A percentile compares a stretch with the other conserved stretches of the same genome.
These are phyloP conservation scores for Kwoniella sp. DNA, from an alignment of 768 basidiomycete species.

Conservation along the genomic window DNA sequence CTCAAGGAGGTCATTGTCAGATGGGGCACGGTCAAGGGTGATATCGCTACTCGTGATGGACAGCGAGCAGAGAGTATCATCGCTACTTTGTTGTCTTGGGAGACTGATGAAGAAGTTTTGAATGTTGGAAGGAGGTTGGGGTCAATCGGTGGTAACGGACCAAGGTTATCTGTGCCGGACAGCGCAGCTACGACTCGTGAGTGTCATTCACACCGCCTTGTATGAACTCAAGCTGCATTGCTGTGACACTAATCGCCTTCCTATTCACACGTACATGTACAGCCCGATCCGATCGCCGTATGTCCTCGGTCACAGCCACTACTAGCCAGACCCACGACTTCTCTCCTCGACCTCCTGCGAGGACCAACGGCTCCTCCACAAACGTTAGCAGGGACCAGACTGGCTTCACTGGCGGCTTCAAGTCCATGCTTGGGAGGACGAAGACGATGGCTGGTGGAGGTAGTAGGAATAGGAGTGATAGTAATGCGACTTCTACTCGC, in stretches of 20 bases:
- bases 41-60: slow-evolving; percentile 46
- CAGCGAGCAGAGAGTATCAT: slow-evolving; percentile 51
- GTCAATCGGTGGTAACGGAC: slow-evolving; percentile 22
- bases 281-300: slow-evolving; percentile 30
- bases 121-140: slow-evolving; percentile 41
- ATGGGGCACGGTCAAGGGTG: slow-evolving; percentile 52
- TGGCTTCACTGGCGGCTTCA: slow-evolving; percentile 39
- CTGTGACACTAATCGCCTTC: background rate
- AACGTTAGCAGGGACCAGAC: slow-evolving; percentile 14
- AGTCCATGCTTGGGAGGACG: slow-evolving; percentile 43
- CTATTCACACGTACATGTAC: no score
- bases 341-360: slow-evolving; percentile 33
- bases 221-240: background rate
- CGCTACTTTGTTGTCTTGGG: slow-evolving; percentile 48
- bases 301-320: slow-evolving; percentile 29
- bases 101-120: slow-evolving; percentile 51
- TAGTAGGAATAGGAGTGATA: slow-evolving; percentile 34
- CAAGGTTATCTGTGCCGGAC: slow-evolving; percentile 12
- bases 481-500: slow-evolving; percentile 42
- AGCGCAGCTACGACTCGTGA: slow-evolving; percentile 36
- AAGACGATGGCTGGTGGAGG: slow-evolving; percentile 30
- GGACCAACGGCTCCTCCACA: slow-evolving; percentile 40
- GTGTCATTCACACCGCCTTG: slow-evolving; percentile 3
- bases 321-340: slow-evolving; percentile 32
- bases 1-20: slow-evolving; percentile 54